Base-by-base conservation (phyloP, 805 yeast species). In the Ogataea sp. region DNA sequence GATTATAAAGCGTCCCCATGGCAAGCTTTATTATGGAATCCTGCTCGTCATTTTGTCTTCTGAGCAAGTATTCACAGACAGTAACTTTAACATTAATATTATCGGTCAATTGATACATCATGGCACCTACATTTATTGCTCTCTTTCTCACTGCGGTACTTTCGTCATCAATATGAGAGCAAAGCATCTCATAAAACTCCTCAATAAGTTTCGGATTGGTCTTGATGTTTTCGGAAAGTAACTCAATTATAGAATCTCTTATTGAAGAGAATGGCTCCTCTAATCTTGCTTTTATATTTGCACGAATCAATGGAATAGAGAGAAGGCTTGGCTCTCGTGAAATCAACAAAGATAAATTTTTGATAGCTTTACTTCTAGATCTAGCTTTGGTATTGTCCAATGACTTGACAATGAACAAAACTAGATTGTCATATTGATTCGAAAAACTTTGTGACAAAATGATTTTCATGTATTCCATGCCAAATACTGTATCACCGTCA, bases 161-260 rank as follows among this genome's bases (percentile, higher is more conserved):
- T 6, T 69, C 71, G 49, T 86, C 93, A 39, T 58, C 62, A 26
- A 70, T 53, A 46, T 78, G 53, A 10, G 64, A 71, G 33, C 77
- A 64, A 7, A 83, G 58, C 15, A 72, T 60, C 8, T 53, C 59
- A 50, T 75, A 75, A 45, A 73, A 79, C 21, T 68, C 69, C 2
- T 67, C 65, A 17, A 73, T 62, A 24, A 70, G 52, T 3, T 64
- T 68, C 0, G 76, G 73, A 37, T 66, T 66, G 2, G 62, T 47
- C 2, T 59, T 49, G 30, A 79, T 51, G 39, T 70, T 74, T 38
- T 64, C 67, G 10, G 70, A 68, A 20, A 87, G 58, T 30, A 87
- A 64, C 32, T 84, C 93, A 23, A 87, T 61, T 2, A 80, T 80
- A 0, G 94, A 85, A 49, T 82, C 88, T 42, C 87, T 69, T 0